Percentiles rank a stretch among this genome's conserved stretches.
phyloP scores from a whole-genome alignment of 306 rosid genomes.

The Trifolium dubium region DNA sequence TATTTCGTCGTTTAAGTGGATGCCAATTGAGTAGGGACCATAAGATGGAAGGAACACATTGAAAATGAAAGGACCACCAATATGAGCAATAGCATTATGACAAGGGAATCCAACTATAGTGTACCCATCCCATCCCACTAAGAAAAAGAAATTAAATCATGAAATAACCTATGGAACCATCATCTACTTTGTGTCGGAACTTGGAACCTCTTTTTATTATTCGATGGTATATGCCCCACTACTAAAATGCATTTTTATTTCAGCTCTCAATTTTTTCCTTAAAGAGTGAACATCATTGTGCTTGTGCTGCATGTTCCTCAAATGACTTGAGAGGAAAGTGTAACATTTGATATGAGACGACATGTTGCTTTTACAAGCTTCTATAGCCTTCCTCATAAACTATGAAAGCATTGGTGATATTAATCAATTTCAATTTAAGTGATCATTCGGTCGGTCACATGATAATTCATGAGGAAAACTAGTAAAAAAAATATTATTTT shows the following conservation, averaged over 20 bases:
- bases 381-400: constrained; percentile 17
- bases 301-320: constrained; percentile 26
- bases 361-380: constrained; percentile 2
- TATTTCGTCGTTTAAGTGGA: constrained; percentile 49
- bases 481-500: background rate
- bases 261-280: background rate
- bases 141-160: background rate
- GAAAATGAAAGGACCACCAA: constrained; percentile 35
- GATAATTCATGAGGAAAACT: background rate
- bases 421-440: background rate
- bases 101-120: constrained; percentile 44
- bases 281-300: constrained; percentile 31
- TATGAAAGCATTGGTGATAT: background rate
- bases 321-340: background rate
- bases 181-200: constrained; percentile 39
- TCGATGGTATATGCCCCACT: constrained; percentile 45
- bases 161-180: constrained; percentile 23
- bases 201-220: constrained; percentile 39
- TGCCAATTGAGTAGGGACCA: constrained; percentile 40
- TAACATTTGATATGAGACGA: constrained; percentile 3
- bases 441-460: background rate
- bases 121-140: constrained; percentile 42
- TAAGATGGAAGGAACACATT: constrained; percentile 28
- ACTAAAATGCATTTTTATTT: background rate
- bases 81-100: constrained; percentile 32